Conservation (phyloP, 768 basidiomycete species). For the Tulasnella sp. region DNA sequence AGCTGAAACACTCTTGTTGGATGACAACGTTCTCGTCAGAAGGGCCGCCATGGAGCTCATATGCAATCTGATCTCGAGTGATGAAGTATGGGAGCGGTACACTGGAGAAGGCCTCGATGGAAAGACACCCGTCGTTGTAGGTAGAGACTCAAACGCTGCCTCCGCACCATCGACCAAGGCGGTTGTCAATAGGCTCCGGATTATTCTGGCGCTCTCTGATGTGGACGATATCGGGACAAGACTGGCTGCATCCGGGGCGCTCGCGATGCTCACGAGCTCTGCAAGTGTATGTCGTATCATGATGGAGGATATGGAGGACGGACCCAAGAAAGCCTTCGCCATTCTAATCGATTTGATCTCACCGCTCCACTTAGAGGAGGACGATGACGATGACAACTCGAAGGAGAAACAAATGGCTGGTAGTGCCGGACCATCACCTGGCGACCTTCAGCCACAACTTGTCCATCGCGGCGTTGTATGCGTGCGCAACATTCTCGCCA, state of each 20-base stretch:
- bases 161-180: slow-evolving; percentile 32
- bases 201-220: slow-evolving; percentile 76
- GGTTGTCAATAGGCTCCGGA: slow-evolving; percentile 41
- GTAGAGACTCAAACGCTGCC: slow-evolving; percentile 30
- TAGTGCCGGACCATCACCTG: slow-evolving; percentile 19
- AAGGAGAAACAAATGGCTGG: slow-evolving; percentile 19
- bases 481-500: slow-evolving; percentile 48
- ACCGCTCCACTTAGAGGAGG: slow-evolving; percentile 27
- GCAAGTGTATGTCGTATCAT: slow-evolving; percentile 42
- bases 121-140: slow-evolving; percentile 25
- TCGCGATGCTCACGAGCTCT: slow-evolving; percentile 66
- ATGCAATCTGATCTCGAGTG: slow-evolving; percentile 80
- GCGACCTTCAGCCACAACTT: slow-evolving; percentile 38
- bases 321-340: slow-evolving; percentile 50
- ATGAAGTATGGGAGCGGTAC: slow-evolving; percentile 64
- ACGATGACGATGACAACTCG: slow-evolving; percentile 31
- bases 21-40: slow-evolving; percentile 71
- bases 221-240: slow-evolving; percentile 77
- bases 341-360: slow-evolving; percentile 37
- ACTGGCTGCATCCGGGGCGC: slow-evolving; percentile 80
- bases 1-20: slow-evolving; percentile 63
- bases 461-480: slow-evolving; percentile 73
- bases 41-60: slow-evolving; percentile 83
- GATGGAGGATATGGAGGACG: slow-evolving; percentile 53
- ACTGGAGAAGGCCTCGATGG: slow-evolving; percentile 27